These are phyloP conservation scores for Gossypium lobatum DNA, from an alignment of 441 rosid genomes.

Conservation along the genomic window DNA sequence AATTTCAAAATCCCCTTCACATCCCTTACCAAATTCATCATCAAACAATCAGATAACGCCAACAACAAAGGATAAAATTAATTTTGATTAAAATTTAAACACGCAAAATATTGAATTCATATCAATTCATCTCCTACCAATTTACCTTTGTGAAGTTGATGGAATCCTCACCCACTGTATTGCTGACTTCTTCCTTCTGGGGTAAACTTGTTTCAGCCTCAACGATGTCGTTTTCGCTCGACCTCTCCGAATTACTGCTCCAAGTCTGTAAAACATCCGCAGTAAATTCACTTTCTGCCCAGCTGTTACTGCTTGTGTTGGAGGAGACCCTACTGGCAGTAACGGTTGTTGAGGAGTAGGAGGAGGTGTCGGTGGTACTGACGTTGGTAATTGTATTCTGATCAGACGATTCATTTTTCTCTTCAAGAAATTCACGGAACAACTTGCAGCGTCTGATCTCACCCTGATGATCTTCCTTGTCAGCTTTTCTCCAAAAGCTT, in stretches of 20 bases:
- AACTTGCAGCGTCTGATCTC: slow-evolving; percentile 33
- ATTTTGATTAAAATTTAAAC: not conserved
- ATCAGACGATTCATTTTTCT: slow-evolving; percentile 36
- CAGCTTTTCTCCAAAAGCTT: slow-evolving; percentile 35
- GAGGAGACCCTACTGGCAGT: slow-evolving; percentile 19
- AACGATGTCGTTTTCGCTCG: slow-evolving; percentile 19
- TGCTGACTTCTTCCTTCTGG: slow-evolving; percentile 22
- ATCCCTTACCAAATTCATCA: not conserved
- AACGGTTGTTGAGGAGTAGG: slow-evolving; percentile 2
- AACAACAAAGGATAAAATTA: not conserved
- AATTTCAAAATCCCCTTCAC: not conserved
- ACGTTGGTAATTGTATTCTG: slow-evolving; percentile 9
- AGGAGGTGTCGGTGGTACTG: not conserved
- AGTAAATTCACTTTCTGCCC: slow-evolving; percentile 42
- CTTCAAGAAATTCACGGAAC: slow-evolving; percentile 35
- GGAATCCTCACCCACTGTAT: slow-evolving; percentile 33
- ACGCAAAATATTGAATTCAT: slow-evolving; percentile 3
- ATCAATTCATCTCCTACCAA: not conserved
- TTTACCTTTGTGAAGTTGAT: slow-evolving; percentile 1
- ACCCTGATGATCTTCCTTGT: slow-evolving; percentile 17
- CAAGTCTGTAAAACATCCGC: slow-evolving; percentile 13
- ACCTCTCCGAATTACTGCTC: slow-evolving; percentile 22
- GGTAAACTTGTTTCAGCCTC: slow-evolving; percentile 17
- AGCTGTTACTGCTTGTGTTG: slow-evolving; percentile 26
- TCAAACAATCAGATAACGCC: slow-evolving; percentile 6